These are phyloP conservation scores for Diphasiastrum complanatum DNA, from an alignment of 83 land plant genomes.

Conservation along the genomic window DNA sequence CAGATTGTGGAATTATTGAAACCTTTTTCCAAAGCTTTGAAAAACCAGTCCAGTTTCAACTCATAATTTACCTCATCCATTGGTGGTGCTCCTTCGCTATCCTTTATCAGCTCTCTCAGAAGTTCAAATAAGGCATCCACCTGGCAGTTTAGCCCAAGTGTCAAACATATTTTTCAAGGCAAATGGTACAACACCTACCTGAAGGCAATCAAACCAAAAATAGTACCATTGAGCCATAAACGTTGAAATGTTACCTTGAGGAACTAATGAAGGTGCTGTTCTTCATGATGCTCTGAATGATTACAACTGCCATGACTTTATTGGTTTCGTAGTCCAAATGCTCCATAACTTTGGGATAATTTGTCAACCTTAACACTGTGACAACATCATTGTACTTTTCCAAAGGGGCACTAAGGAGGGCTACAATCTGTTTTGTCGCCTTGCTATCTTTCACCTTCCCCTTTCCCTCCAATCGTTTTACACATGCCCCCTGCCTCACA, in stretches of 20 bases:
- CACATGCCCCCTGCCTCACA: constrained; percentile 79
- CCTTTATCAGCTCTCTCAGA: constrained; percentile 79
- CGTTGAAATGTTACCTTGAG: too few species aligned
- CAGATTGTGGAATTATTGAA: too few species aligned
- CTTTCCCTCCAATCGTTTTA: constrained; percentile 68
- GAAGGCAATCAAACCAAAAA: too few species aligned
- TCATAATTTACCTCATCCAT: constrained; percentile 47
- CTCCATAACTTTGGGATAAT: constrained; percentile 91
- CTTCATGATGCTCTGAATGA: constrained; percentile 87
- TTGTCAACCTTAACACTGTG: constrained; percentile 69
- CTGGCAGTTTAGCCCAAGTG: constrained; percentile 27
- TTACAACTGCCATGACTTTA: constrained; percentile 89
- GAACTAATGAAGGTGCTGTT: constrained; percentile 74
- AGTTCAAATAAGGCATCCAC: constrained; percentile 92
- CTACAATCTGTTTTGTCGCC: constrained; percentile 92
- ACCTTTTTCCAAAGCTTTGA: too few species aligned
- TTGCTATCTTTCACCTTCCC: constrained; percentile 78
- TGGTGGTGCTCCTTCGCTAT: constrained; percentile 49
- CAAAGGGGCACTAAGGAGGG: constrained; percentile 85
- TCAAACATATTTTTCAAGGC: not conserved
- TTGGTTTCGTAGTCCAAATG: constrained; percentile 80
- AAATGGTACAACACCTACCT: too few species aligned
- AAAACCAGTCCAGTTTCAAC: too few species aligned
- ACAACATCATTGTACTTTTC: constrained; percentile 92
- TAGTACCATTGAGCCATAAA: too few species aligned